These are phyloP conservation scores for Cutaneotrichosporon sp. DNA, from an alignment of 1,284 basidiomycete genomes.

Conservation along the genomic window DNA sequence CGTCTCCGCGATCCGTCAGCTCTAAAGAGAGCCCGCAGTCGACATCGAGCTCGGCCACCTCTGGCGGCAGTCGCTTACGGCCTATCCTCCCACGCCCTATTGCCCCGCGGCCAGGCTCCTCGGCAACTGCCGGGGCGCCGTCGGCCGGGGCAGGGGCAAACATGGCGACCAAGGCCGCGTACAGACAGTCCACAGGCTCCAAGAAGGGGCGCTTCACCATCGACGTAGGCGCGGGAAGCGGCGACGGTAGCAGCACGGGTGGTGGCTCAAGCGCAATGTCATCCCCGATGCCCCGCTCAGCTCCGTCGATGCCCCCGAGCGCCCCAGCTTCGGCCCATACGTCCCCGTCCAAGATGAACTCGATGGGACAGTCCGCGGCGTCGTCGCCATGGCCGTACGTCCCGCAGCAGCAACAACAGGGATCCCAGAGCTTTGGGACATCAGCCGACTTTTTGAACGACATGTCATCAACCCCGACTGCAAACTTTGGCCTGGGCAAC, in stretches of 20 bases:
- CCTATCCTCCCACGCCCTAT: slow-evolving; percentile 41
- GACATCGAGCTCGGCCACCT: slow-evolving; percentile 14
- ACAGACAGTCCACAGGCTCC: slow-evolving; percentile 28
- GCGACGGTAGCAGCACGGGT: not conserved
- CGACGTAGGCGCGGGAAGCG: slow-evolving; percentile 31
- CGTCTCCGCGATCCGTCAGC: slow-evolving; percentile 38
- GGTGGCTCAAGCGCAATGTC: not conserved
- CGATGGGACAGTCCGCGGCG: slow-evolving; percentile 4
- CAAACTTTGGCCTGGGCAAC: slow-evolving; percentile 3
- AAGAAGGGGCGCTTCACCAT: slow-evolving; percentile 47
- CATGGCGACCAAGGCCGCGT: slow-evolving; percentile 41
- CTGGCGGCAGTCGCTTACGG: slow-evolving; percentile 25
- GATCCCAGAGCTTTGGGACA: slow-evolving; percentile 1
- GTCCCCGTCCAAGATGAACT: slow-evolving; percentile 23
- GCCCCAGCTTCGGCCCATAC: slow-evolving; percentile 5
- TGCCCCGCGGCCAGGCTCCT: slow-evolving; percentile 24
- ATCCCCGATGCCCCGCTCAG: not conserved
- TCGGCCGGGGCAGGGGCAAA: slow-evolving; percentile 13
- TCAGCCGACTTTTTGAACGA: slow-evolving; percentile 5
- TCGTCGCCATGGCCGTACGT: not conserved
- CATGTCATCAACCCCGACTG: slow-evolving; percentile 12
- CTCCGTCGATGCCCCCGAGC: not conserved
- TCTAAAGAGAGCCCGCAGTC: slow-evolving; percentile 28
- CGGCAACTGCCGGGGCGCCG: slow-evolving; percentile 3
- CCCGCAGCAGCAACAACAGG: slow-evolving; percentile 8